These are phyloP conservation scores for Glarea lozoyensis DNA, from an alignment of 495 filamentous ascomycete species.

Conservation along the genomic window DNA sequence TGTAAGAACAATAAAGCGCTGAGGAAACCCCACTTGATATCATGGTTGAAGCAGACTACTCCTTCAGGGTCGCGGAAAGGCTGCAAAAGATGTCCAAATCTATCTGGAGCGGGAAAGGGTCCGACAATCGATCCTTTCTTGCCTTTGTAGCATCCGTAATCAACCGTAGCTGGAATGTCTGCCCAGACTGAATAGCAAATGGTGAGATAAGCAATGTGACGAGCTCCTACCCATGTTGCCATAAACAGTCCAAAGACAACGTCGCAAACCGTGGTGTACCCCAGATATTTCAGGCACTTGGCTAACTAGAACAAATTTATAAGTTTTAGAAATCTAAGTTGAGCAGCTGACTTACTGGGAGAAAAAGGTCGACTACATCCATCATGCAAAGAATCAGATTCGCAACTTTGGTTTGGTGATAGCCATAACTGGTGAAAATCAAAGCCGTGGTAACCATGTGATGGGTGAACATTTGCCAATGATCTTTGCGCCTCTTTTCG, in stretches of 20 bases:
- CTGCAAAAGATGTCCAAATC: slow-evolving; percentile 50
- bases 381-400: slow-evolving; percentile 85
- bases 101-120: slow-evolving; percentile 44
- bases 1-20: slow-evolving; percentile 53
- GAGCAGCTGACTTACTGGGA: slow-evolving; percentile 58
- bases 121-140: slow-evolving; percentile 44
- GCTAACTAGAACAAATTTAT: slow-evolving; percentile 51
- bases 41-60: slow-evolving; percentile 53
- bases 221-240: slow-evolving; percentile 70
- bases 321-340: background rate
- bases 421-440: slow-evolving; percentile 72
- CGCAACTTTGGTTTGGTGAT: slow-evolving; percentile 75
- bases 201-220: slow-evolving; percentile 70
- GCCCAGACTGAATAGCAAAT: slow-evolving; percentile 74
- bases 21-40: slow-evolving; percentile 54
- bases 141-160: slow-evolving; percentile 62
- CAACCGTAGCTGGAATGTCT: slow-evolving; percentile 54
- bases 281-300: slow-evolving; percentile 88
- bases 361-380: slow-evolving; percentile 84
- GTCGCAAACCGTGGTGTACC: slow-evolving; percentile 68
- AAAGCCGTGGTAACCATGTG: slow-evolving; percentile 83
- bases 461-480: slow-evolving; percentile 92
- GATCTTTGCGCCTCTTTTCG: slow-evolving; percentile 87
- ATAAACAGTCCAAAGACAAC: slow-evolving; percentile 81
- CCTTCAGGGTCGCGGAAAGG: slow-evolving; percentile 48